Percentiles rank a stretch among this genome's conserved stretches.
These are phyloP conservation scores for Aspergillus sp. DNA, from an alignment of 2,329 filamentous ascomycete genomes.

Conservation along the genomic window DNA sequence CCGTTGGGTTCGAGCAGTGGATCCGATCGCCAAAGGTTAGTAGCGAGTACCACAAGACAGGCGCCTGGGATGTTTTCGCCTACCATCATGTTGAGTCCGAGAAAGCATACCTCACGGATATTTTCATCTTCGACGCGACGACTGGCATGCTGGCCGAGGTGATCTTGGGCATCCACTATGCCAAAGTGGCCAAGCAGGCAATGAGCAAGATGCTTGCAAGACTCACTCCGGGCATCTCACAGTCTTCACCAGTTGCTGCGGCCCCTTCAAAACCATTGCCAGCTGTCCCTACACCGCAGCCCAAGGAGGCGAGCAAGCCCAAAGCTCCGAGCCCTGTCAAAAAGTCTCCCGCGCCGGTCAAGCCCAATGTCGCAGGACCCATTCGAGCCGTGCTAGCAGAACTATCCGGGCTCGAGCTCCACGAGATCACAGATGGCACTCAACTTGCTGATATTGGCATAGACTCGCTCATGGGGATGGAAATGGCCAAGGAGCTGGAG, in stretches of 20 bases:
- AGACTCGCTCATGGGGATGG: slow-evolving; percentile 43
- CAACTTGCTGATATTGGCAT: slow-evolving; percentile 37
- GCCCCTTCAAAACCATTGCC: too few relatives aligned
- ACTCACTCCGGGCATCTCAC: background rate
- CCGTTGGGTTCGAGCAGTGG: slow-evolving; percentile 24
- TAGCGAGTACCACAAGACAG: background rate
- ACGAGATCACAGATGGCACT: slow-evolving; percentile 34
- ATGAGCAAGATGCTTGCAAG: slow-evolving; percentile 19
- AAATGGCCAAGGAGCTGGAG: slow-evolving; percentile 46
- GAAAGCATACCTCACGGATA: slow-evolving; percentile 23
- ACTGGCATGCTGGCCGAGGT: slow-evolving; percentile 24
- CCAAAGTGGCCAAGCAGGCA: slow-evolving; percentile 18
- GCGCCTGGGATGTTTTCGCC: slow-evolving; percentile 25
- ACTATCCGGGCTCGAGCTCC: slow-evolving; percentile 34
- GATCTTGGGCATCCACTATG: slow-evolving; percentile 31
- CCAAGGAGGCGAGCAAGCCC: too few relatives aligned
- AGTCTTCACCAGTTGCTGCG: too few relatives aligned
- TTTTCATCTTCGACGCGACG: slow-evolving; percentile 33
- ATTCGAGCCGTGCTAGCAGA: background rate
- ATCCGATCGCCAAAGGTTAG: slow-evolving; percentile 21
- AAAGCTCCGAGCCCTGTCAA: too few relatives aligned
- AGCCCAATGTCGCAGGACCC: too few relatives aligned
- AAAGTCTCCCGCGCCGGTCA: too few relatives aligned
- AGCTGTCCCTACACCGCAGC: too few relatives aligned
- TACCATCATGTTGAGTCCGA: slow-evolving; percentile 19